These are phyloP conservation scores for Neophaeococcomyces aloes DNA, from an alignment of 2,329 filamentous ascomycete species.

Conservation along the genomic window DNA sequence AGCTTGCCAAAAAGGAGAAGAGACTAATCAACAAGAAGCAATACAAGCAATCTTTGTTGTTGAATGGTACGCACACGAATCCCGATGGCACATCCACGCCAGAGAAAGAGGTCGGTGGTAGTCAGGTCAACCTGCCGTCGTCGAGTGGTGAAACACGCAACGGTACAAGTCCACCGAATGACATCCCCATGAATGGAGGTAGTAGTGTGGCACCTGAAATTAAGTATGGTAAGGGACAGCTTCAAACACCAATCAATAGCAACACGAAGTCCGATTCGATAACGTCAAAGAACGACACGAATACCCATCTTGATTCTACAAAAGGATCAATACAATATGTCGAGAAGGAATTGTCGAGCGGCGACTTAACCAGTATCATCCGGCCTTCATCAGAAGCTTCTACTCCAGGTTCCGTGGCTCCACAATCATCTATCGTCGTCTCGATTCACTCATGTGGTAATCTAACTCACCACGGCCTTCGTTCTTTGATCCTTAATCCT, in stretches of 20 bases:
- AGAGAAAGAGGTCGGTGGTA: too few relatives aligned
- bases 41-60: conserved; percentile 11
- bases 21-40: conserved; percentile 73
- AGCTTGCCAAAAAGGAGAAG: conserved; percentile 60
- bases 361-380: conserved; percentile 28
- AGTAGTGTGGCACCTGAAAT: too few relatives aligned
- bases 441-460: conserved; percentile 97
- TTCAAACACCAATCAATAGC: too few relatives aligned
- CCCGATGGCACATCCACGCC: too few relatives aligned
- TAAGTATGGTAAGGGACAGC: too few relatives aligned
- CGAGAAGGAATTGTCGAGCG: conserved; percentile 35
- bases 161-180: too few relatives aligned
- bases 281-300: too few relatives aligned
- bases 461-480: conserved; percentile 86
- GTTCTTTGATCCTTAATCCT: conserved; percentile 73
- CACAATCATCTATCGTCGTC: conserved; percentile 55
- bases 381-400: conserved; percentile 28
- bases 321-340: conserved; percentile 33
- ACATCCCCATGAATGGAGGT: too few relatives aligned
- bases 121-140: too few relatives aligned
- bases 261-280: too few relatives aligned
- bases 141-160: too few relatives aligned
- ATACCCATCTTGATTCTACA: background rate
- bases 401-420: background rate
- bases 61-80: too few relatives aligned